Conservation (phyloP, 164 flowering plant genomes). For the Vitis labrusca region DNA sequence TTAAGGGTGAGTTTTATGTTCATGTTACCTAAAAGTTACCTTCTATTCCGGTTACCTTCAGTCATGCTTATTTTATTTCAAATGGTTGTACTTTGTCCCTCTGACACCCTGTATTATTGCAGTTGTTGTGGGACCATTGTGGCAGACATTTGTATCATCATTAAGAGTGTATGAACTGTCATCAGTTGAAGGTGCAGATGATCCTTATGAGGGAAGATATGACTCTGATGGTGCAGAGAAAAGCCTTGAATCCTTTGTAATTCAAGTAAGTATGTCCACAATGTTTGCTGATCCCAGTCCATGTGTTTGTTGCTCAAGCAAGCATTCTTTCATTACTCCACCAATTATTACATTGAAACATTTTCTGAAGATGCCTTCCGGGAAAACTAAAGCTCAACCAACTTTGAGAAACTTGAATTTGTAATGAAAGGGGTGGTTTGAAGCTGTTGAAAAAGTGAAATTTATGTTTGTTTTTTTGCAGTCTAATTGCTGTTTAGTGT, state of each 20-base stretch:
- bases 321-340: too few relatives aligned
- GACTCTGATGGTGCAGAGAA: slow-evolving; percentile 94
- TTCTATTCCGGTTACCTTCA: not conserved
- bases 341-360: too few relatives aligned
- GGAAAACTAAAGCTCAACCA: too few relatives aligned
- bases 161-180: slow-evolving; percentile 63
- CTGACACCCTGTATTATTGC: slow-evolving; percentile 20
- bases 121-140: slow-evolving; percentile 74
- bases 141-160: slow-evolving; percentile 89
- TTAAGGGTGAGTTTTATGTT: slow-evolving; percentile 42
- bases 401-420: too few relatives aligned
- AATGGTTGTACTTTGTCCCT: not conserved
- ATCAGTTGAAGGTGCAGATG: slow-evolving; percentile 65
- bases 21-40: not conserved
- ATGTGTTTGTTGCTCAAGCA: not conserved
- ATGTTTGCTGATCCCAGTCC: not conserved
- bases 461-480: too few relatives aligned
- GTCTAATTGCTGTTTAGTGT: too few relatives aligned
- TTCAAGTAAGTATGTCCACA: slow-evolving; percentile 55
- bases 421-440: too few relatives aligned
- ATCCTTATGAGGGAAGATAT: slow-evolving; percentile 68
- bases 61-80: not conserved
- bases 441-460: too few relatives aligned
- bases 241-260: slow-evolving; percentile 84
- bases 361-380: too few relatives aligned